Evolutionary conservation across 1,284 basidiomycete species (phyloP).

Genomic region (Leccinum subfulvum): DNA sequence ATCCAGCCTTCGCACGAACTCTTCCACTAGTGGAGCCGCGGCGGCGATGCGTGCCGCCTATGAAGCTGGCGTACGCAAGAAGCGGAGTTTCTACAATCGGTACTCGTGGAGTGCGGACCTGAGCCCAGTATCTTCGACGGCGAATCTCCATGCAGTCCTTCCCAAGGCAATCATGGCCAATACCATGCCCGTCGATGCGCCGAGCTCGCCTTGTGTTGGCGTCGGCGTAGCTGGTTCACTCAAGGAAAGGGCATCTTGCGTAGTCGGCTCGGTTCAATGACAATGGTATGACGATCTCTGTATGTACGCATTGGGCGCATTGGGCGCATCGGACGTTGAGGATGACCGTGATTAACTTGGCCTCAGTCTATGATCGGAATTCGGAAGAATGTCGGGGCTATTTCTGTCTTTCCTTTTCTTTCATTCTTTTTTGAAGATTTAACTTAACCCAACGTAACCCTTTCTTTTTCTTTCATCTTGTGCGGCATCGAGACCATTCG

Average conservation of each 20-base stretch:
- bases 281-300: background rate
- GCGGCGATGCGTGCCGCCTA: constrained; percentile 57
- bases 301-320: background rate
- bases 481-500: constrained; percentile 9
- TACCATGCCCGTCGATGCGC: constrained; percentile 9
- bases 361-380: background rate
- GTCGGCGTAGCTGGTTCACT: constrained; percentile 12
- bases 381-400: background rate
- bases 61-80: constrained; percentile 53
- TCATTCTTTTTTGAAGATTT: constrained; percentile 5
- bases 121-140: constrained; percentile 26
- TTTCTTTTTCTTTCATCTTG: constrained; percentile 3
- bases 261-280: constrained; percentile 23
- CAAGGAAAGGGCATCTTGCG: background rate
- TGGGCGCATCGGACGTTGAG: background rate
- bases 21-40: constrained; percentile 35
- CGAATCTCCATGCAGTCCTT: constrained; percentile 17
- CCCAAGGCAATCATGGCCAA: constrained; percentile 21
- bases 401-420: background rate
- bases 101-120: constrained; percentile 49
- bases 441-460: constrained; percentile 12
- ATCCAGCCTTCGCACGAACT: constrained; percentile 30
- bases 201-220: constrained; percentile 6
- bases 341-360: background rate
- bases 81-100: constrained; percentile 52